These are phyloP conservation scores for Monosporascus sp. DNA, from an alignment of 2,329 filamentous ascomycete genomes.

Conservation along the genomic window DNA sequence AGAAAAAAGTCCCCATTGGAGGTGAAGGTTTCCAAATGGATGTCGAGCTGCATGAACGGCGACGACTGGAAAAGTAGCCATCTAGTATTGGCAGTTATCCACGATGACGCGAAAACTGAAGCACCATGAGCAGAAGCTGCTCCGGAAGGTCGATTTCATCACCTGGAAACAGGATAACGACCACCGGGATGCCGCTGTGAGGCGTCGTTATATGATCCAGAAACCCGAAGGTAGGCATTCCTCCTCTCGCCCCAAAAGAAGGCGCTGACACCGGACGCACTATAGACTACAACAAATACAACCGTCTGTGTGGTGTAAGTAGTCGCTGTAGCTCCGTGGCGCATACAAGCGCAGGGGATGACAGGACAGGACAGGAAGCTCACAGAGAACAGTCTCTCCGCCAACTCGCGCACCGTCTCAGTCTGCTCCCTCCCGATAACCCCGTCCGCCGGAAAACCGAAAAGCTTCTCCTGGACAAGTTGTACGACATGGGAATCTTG, in stretches of 20 bases:
- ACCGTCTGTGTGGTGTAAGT: slow-evolving; percentile 62
- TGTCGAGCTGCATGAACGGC: no score
- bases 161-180: slow-evolving; percentile 85
- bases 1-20: background rate
- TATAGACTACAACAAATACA: slow-evolving; percentile 41
- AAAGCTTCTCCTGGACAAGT: slow-evolving; percentile 80
- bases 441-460: slow-evolving; percentile 79
- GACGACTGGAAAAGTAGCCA: background rate
- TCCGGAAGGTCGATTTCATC: slow-evolving; percentile 89
- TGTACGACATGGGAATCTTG: slow-evolving; percentile 87
- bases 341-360: background rate
- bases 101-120: slow-evolving; percentile 94
- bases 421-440: slow-evolving; percentile 74
- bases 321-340: background rate
- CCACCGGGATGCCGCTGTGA: slow-evolving; percentile 73
- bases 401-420: slow-evolving; percentile 83
- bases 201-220: slow-evolving; percentile 85
- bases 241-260: background rate
- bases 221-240: slow-evolving; percentile 76
- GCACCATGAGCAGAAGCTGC: slow-evolving; percentile 92
- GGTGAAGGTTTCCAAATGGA: background rate
- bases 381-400: slow-evolving; percentile 61
- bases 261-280: slow-evolving; percentile 7
- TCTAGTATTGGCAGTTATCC: slow-evolving; percentile 6
- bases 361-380: background rate